phyloP scores from a whole-genome alignment of 2,329 filamentous ascomycete genomes.

The Aspergillus latus region DNA sequence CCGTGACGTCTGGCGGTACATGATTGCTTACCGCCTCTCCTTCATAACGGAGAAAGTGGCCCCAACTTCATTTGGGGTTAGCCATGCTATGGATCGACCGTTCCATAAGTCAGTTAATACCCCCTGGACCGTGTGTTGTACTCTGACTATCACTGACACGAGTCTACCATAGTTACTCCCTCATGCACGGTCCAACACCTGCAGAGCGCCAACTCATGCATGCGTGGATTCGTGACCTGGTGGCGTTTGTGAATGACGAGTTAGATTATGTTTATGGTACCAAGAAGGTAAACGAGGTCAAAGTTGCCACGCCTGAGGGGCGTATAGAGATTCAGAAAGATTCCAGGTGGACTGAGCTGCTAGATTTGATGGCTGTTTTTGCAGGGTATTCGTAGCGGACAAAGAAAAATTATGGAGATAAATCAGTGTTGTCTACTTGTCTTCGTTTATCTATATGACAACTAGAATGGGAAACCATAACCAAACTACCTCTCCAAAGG shows the following conservation, averaged over 20 bases:
- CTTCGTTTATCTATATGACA: neutral
- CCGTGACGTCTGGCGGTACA: conserved; percentile 44
- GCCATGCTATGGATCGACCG: conserved; percentile 46
- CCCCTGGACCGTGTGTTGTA: neutral
- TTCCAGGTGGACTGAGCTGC: conserved; percentile 31
- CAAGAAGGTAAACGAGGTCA: conserved; percentile 35
- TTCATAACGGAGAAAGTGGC: conserved; percentile 45
- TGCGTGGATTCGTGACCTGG: conserved; percentile 40
- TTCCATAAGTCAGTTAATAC: conserved; percentile 44
- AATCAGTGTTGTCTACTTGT: neutral
- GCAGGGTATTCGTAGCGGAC: neutral
- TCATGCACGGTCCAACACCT: conserved; percentile 40
- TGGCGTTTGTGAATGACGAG: conserved; percentile 40
- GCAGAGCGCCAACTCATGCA: conserved; percentile 39
- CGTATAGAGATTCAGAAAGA: conserved; percentile 39
- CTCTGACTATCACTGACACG: neutral
- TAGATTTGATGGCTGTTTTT: conserved; percentile 4
- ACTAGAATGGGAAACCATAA: neutral
- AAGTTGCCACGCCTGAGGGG: conserved; percentile 35
- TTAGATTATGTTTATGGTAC: conserved; percentile 37
- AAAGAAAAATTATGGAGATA: neutral
- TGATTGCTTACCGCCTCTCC: conserved; percentile 44
- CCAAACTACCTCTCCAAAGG: conserved; percentile 26
- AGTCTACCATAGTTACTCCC: conserved; percentile 32
- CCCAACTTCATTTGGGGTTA: conserved; percentile 30